Base-by-base conservation (phyloP, 805 yeast genomes). In the Ogataea philodendri region DNA sequence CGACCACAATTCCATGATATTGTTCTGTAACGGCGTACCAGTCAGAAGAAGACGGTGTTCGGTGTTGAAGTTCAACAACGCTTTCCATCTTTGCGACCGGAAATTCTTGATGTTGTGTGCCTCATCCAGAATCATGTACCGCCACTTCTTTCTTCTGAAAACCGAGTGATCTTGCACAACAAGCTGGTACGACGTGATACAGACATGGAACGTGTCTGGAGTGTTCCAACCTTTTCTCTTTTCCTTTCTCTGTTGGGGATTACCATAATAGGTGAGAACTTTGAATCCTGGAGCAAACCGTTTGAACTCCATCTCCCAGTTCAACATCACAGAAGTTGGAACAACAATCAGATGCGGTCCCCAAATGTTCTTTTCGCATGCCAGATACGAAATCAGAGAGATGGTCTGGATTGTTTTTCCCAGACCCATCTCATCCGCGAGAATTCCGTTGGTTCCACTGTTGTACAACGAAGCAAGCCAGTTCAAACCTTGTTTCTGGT, bases 241-340 rank as follows among this genome's bases (percentile, higher is more conserved):
- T 46, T 86, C 93, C 31, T 89, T 89, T 55, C 99, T 80, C 58
- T 93, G 97, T 52, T 86, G 95, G 0, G 97, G 98, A 10, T 94
- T 81, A 0, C 99, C 99, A 53, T 90, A 93, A 59, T 93, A 93
- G 0, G 97, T 93, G 57, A 93, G 57, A 3, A 93, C 93, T 59
- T 94, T 90, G 59, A 93, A 84, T 0, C 98, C 99, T 0, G 99
- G 99, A 1, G 97, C 97, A 68, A 93, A 93, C 51, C 95, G 77
- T 54, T 94, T 93, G 64, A 93, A 89, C 55, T 93, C 99, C 97
- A 94, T 90, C 59, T 93, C 99, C 99, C 99, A 93, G 55, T 93
- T 93, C 35, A 93, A 74, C 80, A 93, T 80, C 6, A 93, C 99
- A 10, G 96, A 86, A 0, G 99, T 93, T 4, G 99, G 99, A 4